Evolutionary conservation across 768 basidiomycete species (phyloP).

Genomic region (Suillus weaverae): DNA sequence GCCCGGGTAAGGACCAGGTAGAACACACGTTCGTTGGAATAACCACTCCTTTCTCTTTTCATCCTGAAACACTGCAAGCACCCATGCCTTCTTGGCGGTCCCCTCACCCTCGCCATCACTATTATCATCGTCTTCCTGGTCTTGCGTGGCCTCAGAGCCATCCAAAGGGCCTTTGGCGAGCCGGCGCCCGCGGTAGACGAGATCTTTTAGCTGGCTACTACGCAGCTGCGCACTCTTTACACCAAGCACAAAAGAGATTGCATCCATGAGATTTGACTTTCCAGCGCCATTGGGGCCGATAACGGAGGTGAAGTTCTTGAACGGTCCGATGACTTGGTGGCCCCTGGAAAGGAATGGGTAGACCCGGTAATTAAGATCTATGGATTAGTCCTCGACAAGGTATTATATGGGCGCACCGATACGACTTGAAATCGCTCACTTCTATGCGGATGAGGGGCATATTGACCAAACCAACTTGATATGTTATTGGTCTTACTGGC

Average conservation of each 20-base stretch:
- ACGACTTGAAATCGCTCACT: slow-evolving; percentile 96
- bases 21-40: slow-evolving; percentile 87
- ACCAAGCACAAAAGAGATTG: slow-evolving; percentile 97
- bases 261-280: slow-evolving; percentile 99
- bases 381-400: neutral
- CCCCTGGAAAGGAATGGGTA: slow-evolving; percentile 43
- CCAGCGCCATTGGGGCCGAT: slow-evolving; percentile 99
- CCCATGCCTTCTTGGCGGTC: slow-evolving; percentile 92
- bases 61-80: slow-evolving; percentile 88
- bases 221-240: slow-evolving; percentile 92
- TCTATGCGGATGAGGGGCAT: slow-evolving; percentile 89
- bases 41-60: slow-evolving; percentile 76
- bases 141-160: slow-evolving; percentile 42
- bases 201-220: slow-evolving; percentile 90
- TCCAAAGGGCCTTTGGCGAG: slow-evolving; percentile 52
- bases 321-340: slow-evolving; percentile 86
- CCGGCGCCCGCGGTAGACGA: slow-evolving; percentile 90
- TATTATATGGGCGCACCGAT: slow-evolving; percentile 50
- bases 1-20: neutral
- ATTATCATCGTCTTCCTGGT: slow-evolving; percentile 52
- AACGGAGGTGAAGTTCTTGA: slow-evolving; percentile 90
- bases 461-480: slow-evolving; percentile 2
- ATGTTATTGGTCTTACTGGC: neutral
- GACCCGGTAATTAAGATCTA: slow-evolving; percentile 9
- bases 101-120: slow-evolving; percentile 65